A percentile compares a stretch with the other conserved stretches of the same genome.
These are phyloP conservation scores for Heterobasidion annosum DNA, from an alignment of 1,284 basidiomycete species.

Conservation along the genomic window DNA sequence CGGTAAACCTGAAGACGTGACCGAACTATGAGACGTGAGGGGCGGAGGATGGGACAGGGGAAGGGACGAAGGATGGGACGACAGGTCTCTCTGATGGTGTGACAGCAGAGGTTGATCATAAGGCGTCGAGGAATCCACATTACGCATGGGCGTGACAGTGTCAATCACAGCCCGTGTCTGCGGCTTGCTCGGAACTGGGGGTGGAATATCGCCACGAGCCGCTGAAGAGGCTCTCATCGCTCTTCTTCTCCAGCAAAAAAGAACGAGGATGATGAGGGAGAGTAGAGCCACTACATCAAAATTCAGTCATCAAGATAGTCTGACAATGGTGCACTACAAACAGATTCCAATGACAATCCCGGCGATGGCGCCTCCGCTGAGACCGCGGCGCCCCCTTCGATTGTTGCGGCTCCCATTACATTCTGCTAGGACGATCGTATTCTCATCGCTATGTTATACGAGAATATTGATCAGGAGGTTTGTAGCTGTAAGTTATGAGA, in stretches of 20 bases:
- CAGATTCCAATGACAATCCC: slow-evolving; percentile 18
- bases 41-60: no score
- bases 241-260: neutral
- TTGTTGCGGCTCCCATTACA: neutral
- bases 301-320: neutral
- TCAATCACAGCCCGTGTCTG: no score
- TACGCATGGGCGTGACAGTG: no score
- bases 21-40: no score
- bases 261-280: neutral
- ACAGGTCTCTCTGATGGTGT: neutral
- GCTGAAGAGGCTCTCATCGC: neutral
- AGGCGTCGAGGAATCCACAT: neutral
- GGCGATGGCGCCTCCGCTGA: slow-evolving; percentile 16
- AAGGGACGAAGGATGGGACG: no score
- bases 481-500: no score
- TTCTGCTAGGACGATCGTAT: neutral
- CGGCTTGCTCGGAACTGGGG: neutral
- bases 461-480: neutral
- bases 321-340: slow-evolving; percentile 7
- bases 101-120: neutral
- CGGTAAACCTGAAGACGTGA: no score
- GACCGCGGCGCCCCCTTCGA: neutral
- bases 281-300: neutral
- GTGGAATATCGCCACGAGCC: neutral
- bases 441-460: neutral